phyloP scores from a whole-genome alignment of 2,329 filamentous ascomycete species.

The Botrytis fabae region DNA sequence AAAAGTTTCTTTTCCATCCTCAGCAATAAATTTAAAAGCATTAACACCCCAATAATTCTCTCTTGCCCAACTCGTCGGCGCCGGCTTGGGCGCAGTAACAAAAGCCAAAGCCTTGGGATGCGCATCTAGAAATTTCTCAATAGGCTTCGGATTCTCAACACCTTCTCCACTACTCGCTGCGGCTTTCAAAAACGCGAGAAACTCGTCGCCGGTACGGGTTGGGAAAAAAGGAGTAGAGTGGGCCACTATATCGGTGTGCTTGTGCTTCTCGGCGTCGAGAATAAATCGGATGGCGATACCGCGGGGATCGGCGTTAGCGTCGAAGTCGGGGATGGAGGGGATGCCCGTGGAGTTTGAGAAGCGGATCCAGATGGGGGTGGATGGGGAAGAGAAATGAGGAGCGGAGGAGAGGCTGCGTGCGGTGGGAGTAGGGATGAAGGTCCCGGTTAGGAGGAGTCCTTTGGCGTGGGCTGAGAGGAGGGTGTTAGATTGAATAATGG shows the following conservation, averaged over 20 bases:
- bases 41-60: conserved; percentile 52
- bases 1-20: conserved; percentile 46
- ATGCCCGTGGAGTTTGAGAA: conserved; percentile 55
- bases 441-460: conserved; percentile 53
- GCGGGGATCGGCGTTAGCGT: conserved; percentile 49
- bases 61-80: conserved; percentile 50
- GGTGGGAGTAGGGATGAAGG: conserved; percentile 50
- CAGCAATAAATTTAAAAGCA: conserved; percentile 49
- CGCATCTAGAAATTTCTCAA: conserved; percentile 47
- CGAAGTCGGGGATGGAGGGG: conserved; percentile 51
- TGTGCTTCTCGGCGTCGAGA: conserved; percentile 43
- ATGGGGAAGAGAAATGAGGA: conserved; percentile 48
- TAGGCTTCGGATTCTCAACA: conserved; percentile 22
- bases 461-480: conserved; percentile 49
- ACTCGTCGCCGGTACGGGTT: conserved; percentile 52
- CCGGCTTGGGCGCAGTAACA: conserved; percentile 51
- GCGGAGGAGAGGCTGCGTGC: conserved; percentile 50
- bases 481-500: neutral
- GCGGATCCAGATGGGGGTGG: conserved; percentile 48
- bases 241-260: conserved; percentile 57
- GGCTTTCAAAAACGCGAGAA: conserved; percentile 51
- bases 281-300: conserved; percentile 52
- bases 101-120: conserved; percentile 52
- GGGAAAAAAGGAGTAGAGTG: conserved; percentile 56
- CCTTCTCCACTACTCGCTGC: conserved; percentile 38